Evolutionary conservation across 2,329 filamentous ascomycete genomes (phyloP), one percentile per base, ranked within the genome.

Genomic region (Trichoderma pleuroti): DNA sequence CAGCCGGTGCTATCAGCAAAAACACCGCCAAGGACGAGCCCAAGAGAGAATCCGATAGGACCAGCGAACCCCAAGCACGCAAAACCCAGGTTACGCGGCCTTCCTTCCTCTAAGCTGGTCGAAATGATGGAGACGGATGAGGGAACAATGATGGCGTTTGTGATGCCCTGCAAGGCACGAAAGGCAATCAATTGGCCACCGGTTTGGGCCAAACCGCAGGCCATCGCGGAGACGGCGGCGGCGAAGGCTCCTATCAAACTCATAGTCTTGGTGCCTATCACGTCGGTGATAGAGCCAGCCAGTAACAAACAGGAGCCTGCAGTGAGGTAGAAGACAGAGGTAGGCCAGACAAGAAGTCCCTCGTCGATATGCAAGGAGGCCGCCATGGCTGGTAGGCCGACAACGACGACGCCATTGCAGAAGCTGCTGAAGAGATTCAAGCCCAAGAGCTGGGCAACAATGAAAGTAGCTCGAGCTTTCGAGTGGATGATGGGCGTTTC

Each of bases 41-140:
- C 86, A 10, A 86, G 74, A 0, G 83, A 84, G 73, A 86, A 87
- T 0, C 86, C 86, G 0, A 87, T 75, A 0, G 84, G 82, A 68
- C 84, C 81, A 52, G 81, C 82, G 26, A 85, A 74, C 0, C 86
- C 84, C 7, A 86, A 70, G 68, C 81, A 84, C 0, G 82, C 76
- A 72, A 85, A 84, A 0, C 76, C 81, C 2, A 84, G 66, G 65
- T 84, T 85, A 1, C 83, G 78, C 0, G 73, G 73, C 11, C 78
- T 72, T 0, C 82, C 82, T 0, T 73, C 72, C 0, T 76, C 74
- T 5, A 83, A 32, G 7, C 74, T 75, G 21, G 75, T 73, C 0
- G 80, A 77, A 10, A 84, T 72, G 11, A 84, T 77, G 7, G 77
- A 74, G 0, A 84, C 77, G 0, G 79, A 79, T 5, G 79, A 78